Evolutionary conservation across 768 basidiomycete species (phyloP).

Genomic region (Kwoniella heveanensis): DNA sequence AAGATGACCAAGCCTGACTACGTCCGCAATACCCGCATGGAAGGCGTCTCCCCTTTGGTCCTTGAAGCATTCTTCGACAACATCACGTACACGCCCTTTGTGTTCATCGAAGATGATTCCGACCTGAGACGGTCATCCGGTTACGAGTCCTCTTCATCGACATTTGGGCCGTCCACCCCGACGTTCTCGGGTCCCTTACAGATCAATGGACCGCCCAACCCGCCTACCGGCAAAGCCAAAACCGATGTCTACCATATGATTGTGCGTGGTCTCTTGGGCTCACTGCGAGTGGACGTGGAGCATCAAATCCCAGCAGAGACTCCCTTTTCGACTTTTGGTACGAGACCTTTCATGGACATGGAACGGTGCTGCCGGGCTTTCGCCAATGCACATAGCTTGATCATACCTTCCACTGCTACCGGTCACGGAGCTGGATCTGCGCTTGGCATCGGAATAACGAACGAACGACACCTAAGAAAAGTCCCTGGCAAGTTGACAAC

Average conservation of each 20-base stretch:
- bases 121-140: conserved; percentile 62
- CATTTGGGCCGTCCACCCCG: conserved; percentile 22
- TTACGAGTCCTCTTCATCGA: conserved; percentile 52
- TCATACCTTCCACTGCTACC: conserved; percentile 16
- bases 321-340: conserved; percentile 56
- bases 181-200: conserved; percentile 2
- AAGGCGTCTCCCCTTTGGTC: conserved; percentile 78
- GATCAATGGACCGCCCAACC: neutral
- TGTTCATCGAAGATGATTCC: conserved; percentile 88
- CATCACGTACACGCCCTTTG: conserved; percentile 91
- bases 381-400: conserved; percentile 32
- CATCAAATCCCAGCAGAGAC: conserved; percentile 46
- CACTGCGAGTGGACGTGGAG: conserved; percentile 49
- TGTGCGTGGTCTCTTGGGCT: conserved; percentile 18
- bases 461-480: neutral
- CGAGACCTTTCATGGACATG: conserved; percentile 50
- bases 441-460: neutral
- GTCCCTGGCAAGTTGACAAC: conserved; percentile 19
- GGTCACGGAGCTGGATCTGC: neutral
- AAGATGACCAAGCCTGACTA: conserved; percentile 98
- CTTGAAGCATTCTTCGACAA: conserved; percentile 98
- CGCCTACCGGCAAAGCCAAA: conserved; percentile 49
- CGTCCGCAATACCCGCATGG: conserved; percentile 83
- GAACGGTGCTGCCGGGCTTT: conserved; percentile 50
- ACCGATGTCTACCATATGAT: conserved; percentile 93